Conservation (phyloP, 192 early-diverging fungal species). For the Pecoramyces ruminantium region DNA sequence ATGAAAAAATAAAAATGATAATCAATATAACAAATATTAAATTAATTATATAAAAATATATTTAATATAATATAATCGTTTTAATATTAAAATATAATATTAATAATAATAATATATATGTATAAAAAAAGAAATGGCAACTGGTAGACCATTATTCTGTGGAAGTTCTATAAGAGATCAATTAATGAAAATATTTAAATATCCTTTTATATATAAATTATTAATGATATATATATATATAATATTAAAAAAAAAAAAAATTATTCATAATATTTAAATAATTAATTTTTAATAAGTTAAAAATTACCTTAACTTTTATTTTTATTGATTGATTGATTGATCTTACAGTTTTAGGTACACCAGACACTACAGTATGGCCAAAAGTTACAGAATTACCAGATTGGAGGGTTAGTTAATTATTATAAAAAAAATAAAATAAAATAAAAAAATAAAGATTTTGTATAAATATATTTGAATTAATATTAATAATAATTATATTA, state of each 20-base stretch:
- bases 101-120: too few species aligned
- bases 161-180: constrained; percentile 80
- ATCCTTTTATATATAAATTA: neutral
- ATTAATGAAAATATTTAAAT: constrained; percentile 76
- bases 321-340: neutral
- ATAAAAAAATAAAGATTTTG: too few species aligned
- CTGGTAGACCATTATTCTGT: constrained; percentile 77
- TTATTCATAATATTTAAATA: too few species aligned
- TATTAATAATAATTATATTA: too few species aligned
- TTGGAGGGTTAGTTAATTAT: constrained; percentile 40
- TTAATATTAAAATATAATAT: too few species aligned
- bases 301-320: neutral
- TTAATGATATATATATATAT: neutral
- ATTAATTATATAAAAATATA: too few species aligned
- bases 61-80: too few species aligned
- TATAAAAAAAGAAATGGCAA: constrained; percentile 46
- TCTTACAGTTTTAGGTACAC: constrained; percentile 56
- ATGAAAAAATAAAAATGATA: too few species aligned
- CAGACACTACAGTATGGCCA: constrained; percentile 70
- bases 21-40: too few species aligned
- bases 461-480: too few species aligned
- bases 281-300: too few species aligned
- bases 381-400: constrained; percentile 71
- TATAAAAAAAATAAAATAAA: neutral
- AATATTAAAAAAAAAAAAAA: too few species aligned